Evolutionary conservation across 257 asterid genomes (phyloP), one percentile per base, ranked within the genome.

Genomic region (Nemophila menziesii): DNA sequence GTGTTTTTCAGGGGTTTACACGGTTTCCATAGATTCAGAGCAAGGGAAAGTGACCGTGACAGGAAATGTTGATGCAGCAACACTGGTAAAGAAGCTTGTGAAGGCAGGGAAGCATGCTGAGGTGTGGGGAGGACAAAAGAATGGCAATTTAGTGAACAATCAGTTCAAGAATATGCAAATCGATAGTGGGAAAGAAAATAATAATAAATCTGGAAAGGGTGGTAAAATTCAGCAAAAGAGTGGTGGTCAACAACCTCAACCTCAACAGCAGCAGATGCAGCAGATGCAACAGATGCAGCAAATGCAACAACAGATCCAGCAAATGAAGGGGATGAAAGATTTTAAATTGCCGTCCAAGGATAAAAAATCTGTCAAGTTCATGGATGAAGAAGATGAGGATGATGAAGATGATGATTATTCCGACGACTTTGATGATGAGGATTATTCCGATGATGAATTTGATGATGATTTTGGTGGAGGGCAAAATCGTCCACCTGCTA

Each of bases 51-150:
- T 72, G 50, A 65, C 59, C 2, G 85, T 75, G 45, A 58, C 78
- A 1, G 85, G 85, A 16, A 65, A 68, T 51, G 80, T 62, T 24
- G 85, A 72, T 62, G 61, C 86, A 33, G 67, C 55, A 17, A 49
- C 63, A 5, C 62, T 82, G n/a, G 54, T 82, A 61, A 64, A 68
- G 52, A 82, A 75, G 77, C 77, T 82, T 20, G 77, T 51, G 40
- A 78, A 78, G 46, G 56, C 83, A 5, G 93, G 93, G 19, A 82
- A 82, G 50, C 86, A 68, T 44, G 93, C 93, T 21, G 81, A 78
- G 68, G 29, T 78, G 9, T 70, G 80, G 86, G 81, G 84, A 24
- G 54, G 57, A 4, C 66, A 55, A 21, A 73, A 75, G 47, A 72
- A 76, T 7, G 58, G 44, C 9, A 49, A 56, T 26, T 18, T 64